Percentiles rank a stretch among this genome's conserved stretches.
phyloP scores from a whole-genome alignment of 352 stramenopile genomes.

The Pythium sukuiense region DNA sequence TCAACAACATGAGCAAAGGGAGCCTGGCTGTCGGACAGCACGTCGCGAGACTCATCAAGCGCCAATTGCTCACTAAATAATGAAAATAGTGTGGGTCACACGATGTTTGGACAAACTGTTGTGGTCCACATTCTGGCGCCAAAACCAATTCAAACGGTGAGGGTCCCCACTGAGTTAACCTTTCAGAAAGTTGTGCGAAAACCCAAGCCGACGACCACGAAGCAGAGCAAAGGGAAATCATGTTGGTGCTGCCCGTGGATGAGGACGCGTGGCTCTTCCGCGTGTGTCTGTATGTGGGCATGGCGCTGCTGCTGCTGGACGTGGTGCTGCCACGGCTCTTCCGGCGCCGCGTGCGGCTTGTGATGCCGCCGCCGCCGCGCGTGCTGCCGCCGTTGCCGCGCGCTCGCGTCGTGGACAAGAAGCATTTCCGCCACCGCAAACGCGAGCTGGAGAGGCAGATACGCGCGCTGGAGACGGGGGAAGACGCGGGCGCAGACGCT shows the following conservation, averaged over 20 bases:
- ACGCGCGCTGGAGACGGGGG: slow-evolving; percentile 34
- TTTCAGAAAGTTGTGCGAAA: background rate
- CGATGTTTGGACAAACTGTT: background rate
- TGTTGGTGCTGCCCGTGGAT: slow-evolving; percentile 46
- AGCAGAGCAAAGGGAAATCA: too few relatives aligned
- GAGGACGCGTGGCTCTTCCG: slow-evolving; percentile 54
- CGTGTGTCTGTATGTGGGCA: slow-evolving; percentile 56
- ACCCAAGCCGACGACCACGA: too few relatives aligned
- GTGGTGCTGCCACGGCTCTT: slow-evolving; percentile 53
- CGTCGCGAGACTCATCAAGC: too few relatives aligned
- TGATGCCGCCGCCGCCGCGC: slow-evolving; percentile 32
- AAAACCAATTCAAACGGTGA: slow-evolving; percentile 6
- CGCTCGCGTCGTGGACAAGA: slow-evolving; percentile 32
- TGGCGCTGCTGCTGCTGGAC: slow-evolving; percentile 51
- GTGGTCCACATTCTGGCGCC: slow-evolving; percentile 23
- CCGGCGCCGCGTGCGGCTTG: slow-evolving; percentile 49
- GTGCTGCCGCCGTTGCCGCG: slow-evolving; percentile 18
- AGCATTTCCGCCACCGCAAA: slow-evolving; percentile 45
- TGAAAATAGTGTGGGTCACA: slow-evolving; percentile 2
- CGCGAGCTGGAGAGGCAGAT: slow-evolving; percentile 40
- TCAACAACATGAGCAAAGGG: too few relatives aligned
- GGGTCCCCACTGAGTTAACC: slow-evolving; percentile 7
- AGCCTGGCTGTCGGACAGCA: too few relatives aligned
- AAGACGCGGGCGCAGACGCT: background rate
- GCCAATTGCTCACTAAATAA: too few relatives aligned